Evolutionary conservation across 73 alveolate genomes (phyloP), one percentile per base, ranked within the genome.

Genomic region (Paramecium caudatum): DNA sequence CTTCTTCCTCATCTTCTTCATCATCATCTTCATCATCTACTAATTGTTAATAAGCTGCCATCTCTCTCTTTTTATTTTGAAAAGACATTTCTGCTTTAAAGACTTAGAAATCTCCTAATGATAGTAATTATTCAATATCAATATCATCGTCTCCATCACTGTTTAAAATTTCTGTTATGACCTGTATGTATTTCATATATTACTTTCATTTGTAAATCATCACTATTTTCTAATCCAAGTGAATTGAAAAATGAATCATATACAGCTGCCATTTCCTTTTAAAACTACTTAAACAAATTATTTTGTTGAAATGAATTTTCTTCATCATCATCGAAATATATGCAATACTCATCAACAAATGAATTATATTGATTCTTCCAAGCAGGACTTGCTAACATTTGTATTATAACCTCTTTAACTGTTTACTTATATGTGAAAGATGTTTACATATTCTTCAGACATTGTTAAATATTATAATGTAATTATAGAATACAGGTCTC

Each of bases 11-110:
- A 13, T 74, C 50, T 33, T 30, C 87, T 39, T 30, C 7, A 30
- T 30, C 48, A 2, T 68, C 84, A 12, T 68, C 84, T 30, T 68
- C 84, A 68, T 68, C 55, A n/a, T 16, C 55, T 32, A 68, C 84
- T 68, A 74, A 21, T 74, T 41, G 32, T 45, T 70, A 1, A n/a
- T 25, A 70, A 13, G 87, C 87, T 13, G 41, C 39, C 6, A 70
- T 70, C 39, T 70, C 87, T 70, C 87, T 70, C 13, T 13, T 21
- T 36, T 70, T 70, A 70, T 70, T 70, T 19, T 70, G 19, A 70
- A 37, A 36, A n/a, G 87, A 10, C 87, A 70, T 70, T 70, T 70
- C 65, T 39, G 87, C 87, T 19, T 70, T 37, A 43, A 37, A 70
- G 17, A 37, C 87, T 43, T 70, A 3, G 30, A 39, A 70, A 39